These are phyloP conservation scores for Sergeia podlipaevii DNA, from an alignment of 208 protist genomes.

Conservation along the genomic window DNA sequence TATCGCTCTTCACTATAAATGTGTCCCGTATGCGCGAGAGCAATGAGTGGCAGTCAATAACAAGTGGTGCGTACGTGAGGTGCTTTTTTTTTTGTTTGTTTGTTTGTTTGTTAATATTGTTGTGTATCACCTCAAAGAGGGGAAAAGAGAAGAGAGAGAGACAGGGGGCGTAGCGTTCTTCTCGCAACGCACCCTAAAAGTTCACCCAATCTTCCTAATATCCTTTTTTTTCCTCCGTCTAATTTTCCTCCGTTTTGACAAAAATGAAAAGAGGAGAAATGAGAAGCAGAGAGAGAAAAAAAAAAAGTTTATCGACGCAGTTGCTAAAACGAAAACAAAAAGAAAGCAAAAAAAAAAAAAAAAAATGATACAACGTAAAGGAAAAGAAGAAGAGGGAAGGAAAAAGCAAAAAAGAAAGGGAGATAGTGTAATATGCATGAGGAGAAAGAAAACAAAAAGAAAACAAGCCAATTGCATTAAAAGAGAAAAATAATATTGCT, in stretches of 20 bases:
- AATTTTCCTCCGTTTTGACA: no score
- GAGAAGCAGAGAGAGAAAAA: conserved; percentile 6
- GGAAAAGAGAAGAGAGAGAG: no score
- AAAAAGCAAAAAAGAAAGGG: neutral
- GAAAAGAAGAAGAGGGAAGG: conserved; percentile 1
- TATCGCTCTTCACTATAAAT: neutral
- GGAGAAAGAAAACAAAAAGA: conserved; percentile 8
- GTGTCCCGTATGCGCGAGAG: neutral
- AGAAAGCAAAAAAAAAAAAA: no score
- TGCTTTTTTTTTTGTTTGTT: neutral
- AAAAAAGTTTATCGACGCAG: neutral
- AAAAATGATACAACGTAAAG: neutral
- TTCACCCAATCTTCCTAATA: no score
- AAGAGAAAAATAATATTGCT: neutral
- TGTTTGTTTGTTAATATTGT: neutral
- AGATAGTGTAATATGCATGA: conserved; percentile 2
- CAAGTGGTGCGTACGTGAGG: neutral
- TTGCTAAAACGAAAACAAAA: neutral
- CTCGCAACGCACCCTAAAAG: no score
- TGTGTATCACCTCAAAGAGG: no score
- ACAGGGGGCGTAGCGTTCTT: no score
- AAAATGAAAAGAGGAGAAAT: neutral
- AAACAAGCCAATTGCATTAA: neutral
- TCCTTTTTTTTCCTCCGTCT: no score
- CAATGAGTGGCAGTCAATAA: neutral